Evolutionary conservation across 768 basidiomycete genomes (phyloP).

Genomic region (Lactarius vividus): DNA sequence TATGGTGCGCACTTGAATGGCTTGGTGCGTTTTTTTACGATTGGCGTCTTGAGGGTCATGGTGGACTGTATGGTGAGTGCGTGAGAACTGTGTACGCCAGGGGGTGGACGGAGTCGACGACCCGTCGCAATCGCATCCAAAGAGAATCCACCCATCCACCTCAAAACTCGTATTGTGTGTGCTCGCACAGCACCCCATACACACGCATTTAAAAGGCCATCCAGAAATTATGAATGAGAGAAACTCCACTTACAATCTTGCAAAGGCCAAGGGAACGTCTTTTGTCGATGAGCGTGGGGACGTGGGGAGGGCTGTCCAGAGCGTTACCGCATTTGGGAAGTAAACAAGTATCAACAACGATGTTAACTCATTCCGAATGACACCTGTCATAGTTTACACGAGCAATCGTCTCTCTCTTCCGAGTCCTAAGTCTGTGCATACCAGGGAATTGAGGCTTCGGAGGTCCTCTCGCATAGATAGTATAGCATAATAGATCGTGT

Average conservation of each 20-base stretch:
- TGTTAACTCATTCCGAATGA: not conserved
- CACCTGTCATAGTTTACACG: not conserved
- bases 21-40: constrained; percentile 97
- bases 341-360: constrained; percentile 25
- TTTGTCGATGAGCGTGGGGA: constrained; percentile 1
- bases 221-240: constrained; percentile 10
- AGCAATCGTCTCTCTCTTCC: not conserved
- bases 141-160: constrained; percentile 29
- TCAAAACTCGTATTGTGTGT: not conserved
- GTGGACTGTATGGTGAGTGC: constrained; percentile 12
- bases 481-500: not conserved
- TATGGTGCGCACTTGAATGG: constrained; percentile 80
- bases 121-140: not conserved
- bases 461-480: not conserved
- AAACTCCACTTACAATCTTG: constrained; percentile 50
- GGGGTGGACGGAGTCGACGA: not conserved
- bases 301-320: not conserved
- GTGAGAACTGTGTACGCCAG: constrained; percentile 19
- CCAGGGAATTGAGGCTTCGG: not conserved
- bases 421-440: not conserved
- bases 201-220: not conserved
- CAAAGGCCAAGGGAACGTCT: constrained; percentile 43
- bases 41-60: constrained; percentile 49
- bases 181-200: not conserved
- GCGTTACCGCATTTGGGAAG: constrained; percentile 14